These are phyloP conservation scores for Sporisorium iseilematis-ciliati DNA, from an alignment of 1,284 basidiomycete species.

Conservation along the genomic window DNA sequence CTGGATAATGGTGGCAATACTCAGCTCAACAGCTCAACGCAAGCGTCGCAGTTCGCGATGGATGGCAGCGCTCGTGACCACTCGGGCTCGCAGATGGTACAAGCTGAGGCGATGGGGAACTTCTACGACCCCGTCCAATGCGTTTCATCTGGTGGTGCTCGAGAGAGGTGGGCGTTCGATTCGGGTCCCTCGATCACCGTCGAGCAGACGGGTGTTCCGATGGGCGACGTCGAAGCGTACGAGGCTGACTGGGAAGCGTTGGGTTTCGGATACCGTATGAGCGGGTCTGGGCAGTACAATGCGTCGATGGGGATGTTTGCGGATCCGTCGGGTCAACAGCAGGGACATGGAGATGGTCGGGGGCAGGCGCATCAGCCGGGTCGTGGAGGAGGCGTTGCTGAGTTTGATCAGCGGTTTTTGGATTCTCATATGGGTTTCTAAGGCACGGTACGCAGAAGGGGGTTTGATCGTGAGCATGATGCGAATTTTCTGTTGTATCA, in stretches of 20 bases:
- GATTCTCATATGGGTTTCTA: constrained; percentile 53
- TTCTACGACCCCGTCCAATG: constrained; percentile 21
- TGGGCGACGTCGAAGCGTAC: constrained; percentile 18
- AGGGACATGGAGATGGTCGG: constrained; percentile 1
- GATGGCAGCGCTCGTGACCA: constrained; percentile 10
- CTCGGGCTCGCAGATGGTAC: constrained; percentile 1
- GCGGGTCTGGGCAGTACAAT: constrained; percentile 12
- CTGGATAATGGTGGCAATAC: neutral
- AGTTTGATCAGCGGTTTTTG: constrained; percentile 44
- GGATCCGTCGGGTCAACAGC: constrained; percentile 5
- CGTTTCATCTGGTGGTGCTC: constrained; percentile 4
- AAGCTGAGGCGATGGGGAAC: constrained; percentile 10
- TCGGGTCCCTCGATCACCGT: neutral
- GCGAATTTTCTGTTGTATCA: too few relatives aligned
- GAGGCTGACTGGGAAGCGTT: constrained; percentile 52
- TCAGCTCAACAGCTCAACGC: constrained; percentile 2
- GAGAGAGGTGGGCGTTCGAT: constrained; percentile 14
- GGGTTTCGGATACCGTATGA: constrained; percentile 41
- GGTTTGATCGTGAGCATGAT: too few relatives aligned
- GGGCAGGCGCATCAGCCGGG: constrained; percentile 5
- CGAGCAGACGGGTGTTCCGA: constrained; percentile 6
- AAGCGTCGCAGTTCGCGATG: constrained; percentile 1
- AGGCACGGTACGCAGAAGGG: too few relatives aligned
- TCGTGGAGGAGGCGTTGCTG: constrained; percentile 14
- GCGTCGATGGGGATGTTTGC: constrained; percentile 6